Evolutionary conservation across 345 rosid species (phyloP).

Genomic region (Diplotaxis tenuifolia): DNA sequence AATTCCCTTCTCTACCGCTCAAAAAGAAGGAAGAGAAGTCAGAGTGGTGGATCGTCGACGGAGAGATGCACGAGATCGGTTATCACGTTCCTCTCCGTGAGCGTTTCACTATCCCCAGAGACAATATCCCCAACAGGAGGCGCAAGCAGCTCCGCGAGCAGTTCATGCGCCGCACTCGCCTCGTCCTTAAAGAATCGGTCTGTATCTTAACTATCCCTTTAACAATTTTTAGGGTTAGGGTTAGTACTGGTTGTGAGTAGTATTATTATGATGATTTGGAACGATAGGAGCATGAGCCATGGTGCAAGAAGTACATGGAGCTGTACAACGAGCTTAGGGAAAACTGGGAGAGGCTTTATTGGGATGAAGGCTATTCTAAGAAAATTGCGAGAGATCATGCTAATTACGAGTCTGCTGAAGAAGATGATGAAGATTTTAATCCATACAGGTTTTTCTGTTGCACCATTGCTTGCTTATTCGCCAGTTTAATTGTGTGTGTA

Average conservation of each 20-base stretch:
- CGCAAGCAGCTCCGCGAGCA: constrained; percentile 97
- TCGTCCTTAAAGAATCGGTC: constrained; percentile 85
- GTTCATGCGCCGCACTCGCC: constrained; percentile 99
- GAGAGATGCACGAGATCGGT: constrained; percentile 98
- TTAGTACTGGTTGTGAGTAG: neutral
- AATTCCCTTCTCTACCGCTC: constrained; percentile 38
- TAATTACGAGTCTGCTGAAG: constrained; percentile 91
- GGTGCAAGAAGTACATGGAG: constrained; percentile 91
- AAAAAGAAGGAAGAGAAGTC: constrained; percentile 66
- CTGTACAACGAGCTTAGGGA: constrained; percentile 84
- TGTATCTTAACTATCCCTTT: neutral
- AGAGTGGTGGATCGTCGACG: constrained; percentile 98
- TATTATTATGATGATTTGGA: neutral
- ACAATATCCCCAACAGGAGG: constrained; percentile 85
- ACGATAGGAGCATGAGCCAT: constrained; percentile 92
- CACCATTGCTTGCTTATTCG: neutral
- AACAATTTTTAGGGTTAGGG: neutral
- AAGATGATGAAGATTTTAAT: constrained; percentile 86
- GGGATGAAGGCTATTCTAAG: constrained; percentile 98
- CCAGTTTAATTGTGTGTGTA: neutral
- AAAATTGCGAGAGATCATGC: constrained; percentile 93
- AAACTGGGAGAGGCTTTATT: constrained; percentile 95
- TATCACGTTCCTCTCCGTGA: constrained; percentile 93
- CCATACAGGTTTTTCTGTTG: constrained; percentile 69
- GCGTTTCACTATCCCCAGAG: constrained; percentile 88